Base-by-base conservation (phyloP, 1,284 basidiomycete genomes). In the Ustilago shanxiensis region DNA sequence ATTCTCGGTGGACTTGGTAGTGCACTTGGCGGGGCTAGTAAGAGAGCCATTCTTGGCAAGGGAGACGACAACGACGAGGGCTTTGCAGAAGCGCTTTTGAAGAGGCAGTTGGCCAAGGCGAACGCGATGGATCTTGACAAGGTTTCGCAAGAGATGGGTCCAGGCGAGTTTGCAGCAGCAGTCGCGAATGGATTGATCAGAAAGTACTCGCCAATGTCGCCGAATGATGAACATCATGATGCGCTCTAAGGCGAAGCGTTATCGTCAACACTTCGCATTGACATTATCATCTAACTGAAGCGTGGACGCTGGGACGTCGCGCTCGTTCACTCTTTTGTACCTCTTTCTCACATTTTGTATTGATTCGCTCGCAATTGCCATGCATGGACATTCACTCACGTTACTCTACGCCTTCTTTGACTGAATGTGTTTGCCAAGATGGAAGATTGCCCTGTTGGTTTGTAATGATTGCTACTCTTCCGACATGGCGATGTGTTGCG, bases 381-480 rank as follows among this genome's bases (percentile, higher is more conserved):
- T 69, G 51, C 66, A 67, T 57, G 70, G 70, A 67, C 70, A 67
- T 64, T 72, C 26, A 37, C 4, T 31, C 26, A 31, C 41, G n/a
- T 54, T 10, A 9, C 22, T 22, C 13, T 16, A 3, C n/a, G 16
- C 49, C 14, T 18, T 13, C 10, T 26, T 26, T 41, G 56, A 24
- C 20, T n/a, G 13, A 14, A 28, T 51, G 56, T 45, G 33, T 65
- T 18, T 16, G 41, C n/a, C n/a, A 44, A 7, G 20, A 20, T 20
- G n/a, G n/a, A n/a, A 44, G n/a, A 44, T 20, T 44, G 41, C 37
- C 20, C n/a, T 44, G 41, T 20, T 44, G 41, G 9, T 11, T 7
- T 3, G 41, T 6, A 41, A 41, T 16, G 18, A 16, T 16, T 6
- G 37, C 14, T 41, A 16, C 7, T 33, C 31, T 6, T 33, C 37